A percentile compares a stretch with the other conserved stretches of the same genome.
These are phyloP conservation scores for Blastomyces parvus DNA, from an alignment of 2,329 filamentous ascomycete species.

Conservation along the genomic window DNA sequence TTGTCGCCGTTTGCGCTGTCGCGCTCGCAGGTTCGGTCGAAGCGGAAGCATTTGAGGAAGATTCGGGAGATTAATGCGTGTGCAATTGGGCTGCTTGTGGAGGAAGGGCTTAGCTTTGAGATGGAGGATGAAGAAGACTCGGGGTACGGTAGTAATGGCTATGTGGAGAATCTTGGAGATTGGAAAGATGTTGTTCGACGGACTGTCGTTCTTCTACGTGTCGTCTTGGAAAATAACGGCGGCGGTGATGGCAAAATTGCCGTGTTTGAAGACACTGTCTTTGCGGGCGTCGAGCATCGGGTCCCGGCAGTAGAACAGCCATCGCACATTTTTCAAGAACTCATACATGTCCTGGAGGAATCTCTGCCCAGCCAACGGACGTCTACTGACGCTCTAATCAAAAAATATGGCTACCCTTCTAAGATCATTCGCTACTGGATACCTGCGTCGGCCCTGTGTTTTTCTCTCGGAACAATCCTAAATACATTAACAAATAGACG, in stretches of 20 bases:
- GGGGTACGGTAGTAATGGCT: conserved; percentile 45
- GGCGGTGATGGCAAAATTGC: conserved; percentile 47
- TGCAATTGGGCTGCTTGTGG: conserved; percentile 75
- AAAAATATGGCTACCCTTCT: conserved; percentile 64
- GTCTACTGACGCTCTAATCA: conserved; percentile 48
- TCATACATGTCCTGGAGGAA: conserved; percentile 52
- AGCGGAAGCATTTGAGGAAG: conserved; percentile 60
- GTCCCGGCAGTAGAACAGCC: conserved; percentile 47
- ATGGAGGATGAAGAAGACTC: conserved; percentile 51
- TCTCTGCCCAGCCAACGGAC: conserved; percentile 59
- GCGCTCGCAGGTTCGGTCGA: conserved; percentile 63
- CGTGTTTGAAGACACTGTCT: conserved; percentile 48
- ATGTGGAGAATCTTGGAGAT: conserved; percentile 38
- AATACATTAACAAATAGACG: conserved; percentile 64
- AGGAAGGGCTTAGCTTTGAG: conserved; percentile 67
- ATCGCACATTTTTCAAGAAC: conserved; percentile 28
- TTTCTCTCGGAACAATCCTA: conserved; percentile 82
- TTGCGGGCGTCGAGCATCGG: conserved; percentile 52
- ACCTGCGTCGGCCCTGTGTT: conserved; percentile 57
- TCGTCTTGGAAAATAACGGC: conserved; percentile 64
- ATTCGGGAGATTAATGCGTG: conserved; percentile 74
- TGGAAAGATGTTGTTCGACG: conserved; percentile 70
- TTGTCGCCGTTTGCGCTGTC: conserved; percentile 69
- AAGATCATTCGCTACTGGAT: conserved; percentile 79
- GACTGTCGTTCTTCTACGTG: conserved; percentile 77